Percentiles rank a stretch among this genome's conserved stretches.
Conservation (phyloP, 2,329 filamentous ascomycete species). For the Hymenoscyphus repandus region DNA sequence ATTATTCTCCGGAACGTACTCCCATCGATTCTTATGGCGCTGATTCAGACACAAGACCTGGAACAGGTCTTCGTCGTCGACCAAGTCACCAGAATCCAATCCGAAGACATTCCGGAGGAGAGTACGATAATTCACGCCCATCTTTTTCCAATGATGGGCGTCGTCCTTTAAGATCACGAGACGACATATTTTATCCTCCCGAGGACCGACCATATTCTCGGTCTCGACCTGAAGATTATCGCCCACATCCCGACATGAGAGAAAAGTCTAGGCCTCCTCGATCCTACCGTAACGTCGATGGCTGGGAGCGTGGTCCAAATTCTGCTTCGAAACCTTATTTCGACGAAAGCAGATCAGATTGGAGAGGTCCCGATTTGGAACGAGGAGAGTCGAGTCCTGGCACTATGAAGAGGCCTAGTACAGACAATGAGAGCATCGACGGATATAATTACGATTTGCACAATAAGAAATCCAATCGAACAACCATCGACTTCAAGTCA, state of each 20-base stretch:
- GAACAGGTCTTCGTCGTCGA: slow-evolving; percentile 19
- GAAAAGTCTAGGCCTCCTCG: slow-evolving; percentile 26
- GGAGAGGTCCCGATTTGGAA: slow-evolving; percentile 17
- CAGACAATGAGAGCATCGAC: slow-evolving; percentile 22
- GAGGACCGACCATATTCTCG: slow-evolving; percentile 7
- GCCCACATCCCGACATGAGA: slow-evolving; percentile 19
- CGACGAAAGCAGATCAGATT: slow-evolving; percentile 19
- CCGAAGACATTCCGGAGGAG: slow-evolving; percentile 18
- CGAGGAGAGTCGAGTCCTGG: slow-evolving; percentile 10
- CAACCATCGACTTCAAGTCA: slow-evolving; percentile 34
- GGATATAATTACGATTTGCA: slow-evolving; percentile 24
- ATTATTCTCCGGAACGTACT: slow-evolving; percentile 19
- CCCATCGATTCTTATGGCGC: slow-evolving; percentile 11
- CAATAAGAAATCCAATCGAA: background rate
- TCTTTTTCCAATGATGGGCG: slow-evolving; percentile 8
- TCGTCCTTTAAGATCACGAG: slow-evolving; percentile 14
- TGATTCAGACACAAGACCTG: slow-evolving; percentile 5
- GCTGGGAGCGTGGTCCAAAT: slow-evolving; percentile 12
- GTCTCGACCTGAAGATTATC: slow-evolving; percentile 8
- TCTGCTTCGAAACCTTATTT: slow-evolving; percentile 23
- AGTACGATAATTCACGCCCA: slow-evolving; percentile 16
- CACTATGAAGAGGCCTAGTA: slow-evolving; percentile 12
- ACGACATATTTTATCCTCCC: slow-evolving; percentile 18
- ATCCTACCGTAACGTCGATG: slow-evolving; percentile 21
- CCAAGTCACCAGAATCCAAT: slow-evolving; percentile 12